phyloP scores from a whole-genome alignment of 164 flowering plant species.

The Akebia trifoliata region DNA sequence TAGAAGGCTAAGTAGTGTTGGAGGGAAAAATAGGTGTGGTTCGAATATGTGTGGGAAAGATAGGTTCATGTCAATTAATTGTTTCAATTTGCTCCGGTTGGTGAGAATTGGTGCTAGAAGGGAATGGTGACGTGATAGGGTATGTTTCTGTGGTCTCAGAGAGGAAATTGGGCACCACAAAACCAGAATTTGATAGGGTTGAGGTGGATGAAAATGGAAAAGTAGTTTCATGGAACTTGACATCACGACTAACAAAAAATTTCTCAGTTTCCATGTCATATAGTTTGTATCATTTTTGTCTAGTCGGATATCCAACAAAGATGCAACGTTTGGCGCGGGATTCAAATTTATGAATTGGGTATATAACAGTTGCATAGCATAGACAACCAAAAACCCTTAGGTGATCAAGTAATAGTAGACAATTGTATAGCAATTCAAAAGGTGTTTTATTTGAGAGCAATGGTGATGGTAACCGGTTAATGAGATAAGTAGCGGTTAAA shows the following conservation, averaged over 20 bases:
- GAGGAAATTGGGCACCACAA: no score
- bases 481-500: neutral
- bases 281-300: neutral
- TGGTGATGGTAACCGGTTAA: slow-evolving; percentile 10
- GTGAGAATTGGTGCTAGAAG: no score
- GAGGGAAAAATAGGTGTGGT: no score
- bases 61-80: no score
- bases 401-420: neutral
- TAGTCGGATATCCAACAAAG: slow-evolving; percentile 3
- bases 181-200: no score
- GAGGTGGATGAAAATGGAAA: no score
- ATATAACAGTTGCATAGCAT: neutral
- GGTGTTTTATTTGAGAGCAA: slow-evolving; percentile 6
- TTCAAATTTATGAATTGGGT: neutral
- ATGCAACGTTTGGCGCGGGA: neutral
- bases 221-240: neutral
- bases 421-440: slow-evolving; percentile 1
- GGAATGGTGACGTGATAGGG: no score
- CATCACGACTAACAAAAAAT: neutral
- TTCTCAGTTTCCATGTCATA: neutral
- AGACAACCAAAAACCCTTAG: slow-evolving; percentile 1
- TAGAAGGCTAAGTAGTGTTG: no score
- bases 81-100: no score
- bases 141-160: no score
- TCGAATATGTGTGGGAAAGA: no score